A percentile compares a stretch with the other conserved stretches of the same genome.
Conservation (phyloP, 1,284 basidiomycete genomes). For the Austroboletus niveus region DNA sequence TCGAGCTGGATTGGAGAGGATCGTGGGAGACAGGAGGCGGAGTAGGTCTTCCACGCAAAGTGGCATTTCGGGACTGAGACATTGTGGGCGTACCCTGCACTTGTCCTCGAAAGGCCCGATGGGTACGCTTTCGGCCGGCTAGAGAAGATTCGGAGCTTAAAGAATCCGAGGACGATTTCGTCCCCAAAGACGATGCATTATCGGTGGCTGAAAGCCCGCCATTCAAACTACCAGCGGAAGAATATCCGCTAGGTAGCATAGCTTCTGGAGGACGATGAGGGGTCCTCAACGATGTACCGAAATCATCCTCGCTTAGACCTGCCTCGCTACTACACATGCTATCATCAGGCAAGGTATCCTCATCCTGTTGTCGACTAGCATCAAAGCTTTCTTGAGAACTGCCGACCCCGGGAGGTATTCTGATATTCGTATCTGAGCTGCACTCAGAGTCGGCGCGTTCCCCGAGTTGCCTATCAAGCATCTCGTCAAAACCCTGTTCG, state of each 20-base stretch:
- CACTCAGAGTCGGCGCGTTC: slow-evolving; percentile 54
- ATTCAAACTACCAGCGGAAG: slow-evolving; percentile 38
- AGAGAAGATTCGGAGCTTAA: slow-evolving; percentile 37
- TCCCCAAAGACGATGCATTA: slow-evolving; percentile 44
- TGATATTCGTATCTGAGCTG: slow-evolving; percentile 55
- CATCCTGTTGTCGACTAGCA: slow-evolving; percentile 19
- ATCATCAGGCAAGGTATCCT: slow-evolving; percentile 22
- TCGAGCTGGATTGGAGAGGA: slow-evolving; percentile 20
- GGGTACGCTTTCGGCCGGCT: slow-evolving; percentile 36
- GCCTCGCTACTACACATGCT: slow-evolving; percentile 28
- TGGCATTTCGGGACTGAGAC: slow-evolving; percentile 23
- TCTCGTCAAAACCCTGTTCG: slow-evolving; percentile 55
- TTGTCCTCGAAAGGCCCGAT: slow-evolving; percentile 9
- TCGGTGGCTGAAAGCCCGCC: slow-evolving; percentile 48
- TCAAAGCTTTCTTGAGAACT: slow-evolving; percentile 10
- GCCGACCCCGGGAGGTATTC: slow-evolving; percentile 7
- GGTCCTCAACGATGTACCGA: slow-evolving; percentile 64
- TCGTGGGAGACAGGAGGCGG: slow-evolving; percentile 8
- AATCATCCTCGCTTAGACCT: slow-evolving; percentile 46
- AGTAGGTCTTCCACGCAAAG: slow-evolving; percentile 24
- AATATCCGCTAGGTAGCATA: slow-evolving; percentile 34
- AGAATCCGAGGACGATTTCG: slow-evolving; percentile 45
- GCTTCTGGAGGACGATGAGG: slow-evolving; percentile 38
- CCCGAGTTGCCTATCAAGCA: slow-evolving; percentile 64
- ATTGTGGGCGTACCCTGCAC: background rate